A percentile compares a stretch with the other conserved stretches of the same genome.
phyloP scores from a whole-genome alignment of 768 basidiomycete species.

The Candolleomyces efflorescens region DNA sequence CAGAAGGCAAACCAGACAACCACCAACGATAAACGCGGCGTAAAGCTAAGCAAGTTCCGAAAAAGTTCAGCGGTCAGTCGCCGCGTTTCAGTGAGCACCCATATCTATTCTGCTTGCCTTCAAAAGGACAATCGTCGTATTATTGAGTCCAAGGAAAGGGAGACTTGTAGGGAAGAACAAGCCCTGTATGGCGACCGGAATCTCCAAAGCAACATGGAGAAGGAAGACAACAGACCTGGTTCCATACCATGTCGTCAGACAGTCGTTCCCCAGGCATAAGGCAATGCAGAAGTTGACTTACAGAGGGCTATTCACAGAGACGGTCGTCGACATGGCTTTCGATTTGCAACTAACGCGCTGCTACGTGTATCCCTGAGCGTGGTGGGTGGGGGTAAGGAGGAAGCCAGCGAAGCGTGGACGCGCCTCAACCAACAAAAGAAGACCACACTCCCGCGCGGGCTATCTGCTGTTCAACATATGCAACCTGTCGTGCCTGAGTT shows the following conservation, averaged over 20 bases:
- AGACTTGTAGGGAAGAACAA: slow-evolving; percentile 56
- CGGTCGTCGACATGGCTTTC: background rate
- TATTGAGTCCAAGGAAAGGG: slow-evolving; percentile 78
- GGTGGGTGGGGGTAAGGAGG: background rate
- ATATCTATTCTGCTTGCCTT: slow-evolving; percentile 47
- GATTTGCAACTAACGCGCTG: background rate
- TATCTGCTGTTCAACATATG: too few relatives aligned
- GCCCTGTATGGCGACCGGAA: slow-evolving; percentile 75
- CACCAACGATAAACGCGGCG: slow-evolving; percentile 53
- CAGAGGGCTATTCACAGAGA: background rate
- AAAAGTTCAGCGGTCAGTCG: background rate
- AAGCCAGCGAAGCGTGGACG: too few relatives aligned
- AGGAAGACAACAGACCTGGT: slow-evolving; percentile 57
- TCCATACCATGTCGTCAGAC: background rate
- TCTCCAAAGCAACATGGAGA: slow-evolving; percentile 75
- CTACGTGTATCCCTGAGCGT: background rate
- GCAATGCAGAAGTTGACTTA: background rate
- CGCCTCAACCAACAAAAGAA: too few relatives aligned
- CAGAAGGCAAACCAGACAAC: slow-evolving; percentile 61
- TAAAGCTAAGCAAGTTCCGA: slow-evolving; percentile 53
- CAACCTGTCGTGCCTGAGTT: too few relatives aligned
- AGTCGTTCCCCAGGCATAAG: background rate
- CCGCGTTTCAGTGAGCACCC: background rate
- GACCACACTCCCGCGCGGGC: too few relatives aligned
- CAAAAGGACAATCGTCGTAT: slow-evolving; percentile 71